Percentiles rank a stretch among this genome's conserved stretches.
phyloP scores from a whole-genome alignment of 768 basidiomycete genomes.

The Calocybe indica region DNA sequence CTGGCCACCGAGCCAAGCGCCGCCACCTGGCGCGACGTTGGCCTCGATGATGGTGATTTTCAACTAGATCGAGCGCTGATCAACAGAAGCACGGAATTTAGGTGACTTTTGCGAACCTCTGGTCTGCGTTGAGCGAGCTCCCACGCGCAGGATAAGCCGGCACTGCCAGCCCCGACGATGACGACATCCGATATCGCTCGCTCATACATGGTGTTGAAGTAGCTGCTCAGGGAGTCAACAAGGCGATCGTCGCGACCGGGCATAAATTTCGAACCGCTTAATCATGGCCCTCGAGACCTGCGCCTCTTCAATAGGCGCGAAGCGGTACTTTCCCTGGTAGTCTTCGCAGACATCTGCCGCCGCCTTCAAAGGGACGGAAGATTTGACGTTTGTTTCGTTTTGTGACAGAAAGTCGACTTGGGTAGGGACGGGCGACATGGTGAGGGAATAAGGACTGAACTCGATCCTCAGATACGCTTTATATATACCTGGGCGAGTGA shows the following conservation, averaged over 20 bases:
- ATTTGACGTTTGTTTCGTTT: constrained; percentile 2
- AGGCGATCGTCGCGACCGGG: neutral
- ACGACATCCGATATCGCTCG: constrained; percentile 72
- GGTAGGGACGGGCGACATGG: constrained; percentile 7
- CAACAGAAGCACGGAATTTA: too few relatives aligned
- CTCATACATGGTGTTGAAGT: constrained; percentile 71
- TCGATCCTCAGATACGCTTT: too few relatives aligned
- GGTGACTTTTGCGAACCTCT: constrained; percentile 34
- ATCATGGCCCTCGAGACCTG: constrained; percentile 77
- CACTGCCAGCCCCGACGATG: constrained; percentile 68
- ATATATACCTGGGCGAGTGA: too few relatives aligned
- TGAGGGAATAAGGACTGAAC: neutral
- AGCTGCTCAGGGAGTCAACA: constrained; percentile 30
- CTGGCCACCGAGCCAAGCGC: constrained; percentile 76
- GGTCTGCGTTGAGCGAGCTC: constrained; percentile 61
- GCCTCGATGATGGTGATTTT: constrained; percentile 64
- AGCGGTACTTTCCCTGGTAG: constrained; percentile 60
- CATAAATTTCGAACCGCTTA: constrained; percentile 38
- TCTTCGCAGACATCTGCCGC: constrained; percentile 40
- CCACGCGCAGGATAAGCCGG: constrained; percentile 71
- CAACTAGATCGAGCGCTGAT: constrained; percentile 20
- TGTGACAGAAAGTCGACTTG: too few relatives aligned
- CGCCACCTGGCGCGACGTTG: constrained; percentile 73
- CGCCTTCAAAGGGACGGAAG: constrained; percentile 3
- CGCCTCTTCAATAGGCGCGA: constrained; percentile 71